phyloP scores from a whole-genome alignment of 495 filamentous ascomycete species.

The Penicillium egyptiacum region DNA sequence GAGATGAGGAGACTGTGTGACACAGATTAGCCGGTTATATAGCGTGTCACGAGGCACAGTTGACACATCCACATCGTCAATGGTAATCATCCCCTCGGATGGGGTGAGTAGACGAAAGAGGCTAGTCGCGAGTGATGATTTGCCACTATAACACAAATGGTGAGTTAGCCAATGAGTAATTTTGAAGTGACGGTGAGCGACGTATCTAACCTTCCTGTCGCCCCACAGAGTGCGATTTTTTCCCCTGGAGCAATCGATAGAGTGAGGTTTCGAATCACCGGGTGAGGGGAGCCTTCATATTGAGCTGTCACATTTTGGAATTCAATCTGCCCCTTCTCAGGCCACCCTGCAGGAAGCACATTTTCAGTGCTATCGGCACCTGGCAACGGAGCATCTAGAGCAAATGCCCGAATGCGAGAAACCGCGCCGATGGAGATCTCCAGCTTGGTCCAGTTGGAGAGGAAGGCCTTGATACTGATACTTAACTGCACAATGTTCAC shows the following conservation, averaged over 20 bases:
- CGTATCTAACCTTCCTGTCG: not conserved
- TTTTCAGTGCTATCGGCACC: too few relatives aligned
- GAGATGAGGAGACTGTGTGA: not conserved
- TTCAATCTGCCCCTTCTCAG: constrained; percentile 21
- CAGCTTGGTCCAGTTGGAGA: constrained; percentile 17
- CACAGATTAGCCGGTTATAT: not conserved
- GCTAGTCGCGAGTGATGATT: not conserved
- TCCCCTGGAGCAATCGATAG: constrained; percentile 29
- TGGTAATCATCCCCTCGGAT: not conserved
- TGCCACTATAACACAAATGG: not conserved
- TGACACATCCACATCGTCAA: not conserved
- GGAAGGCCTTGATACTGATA: constrained; percentile 6
- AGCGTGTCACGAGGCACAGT: not conserved
- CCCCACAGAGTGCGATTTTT: constrained; percentile 25
- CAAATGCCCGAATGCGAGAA: constrained; percentile 16
- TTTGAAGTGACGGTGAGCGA: too few relatives aligned
- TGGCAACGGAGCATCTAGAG: not conserved
- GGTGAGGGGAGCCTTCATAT: constrained; percentile 18
- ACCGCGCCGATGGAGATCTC: constrained; percentile 26
- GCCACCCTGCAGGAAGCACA: constrained; percentile 27
- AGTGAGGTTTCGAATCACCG: constrained; percentile 30
- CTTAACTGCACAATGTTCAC: constrained; percentile 18
- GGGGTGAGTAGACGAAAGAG: not conserved
- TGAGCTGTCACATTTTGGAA: constrained; percentile 30
- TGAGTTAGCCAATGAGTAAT: too few relatives aligned